phyloP scores from a whole-genome alignment of 495 filamentous ascomycete species.

The Neurospora sp. region DNA sequence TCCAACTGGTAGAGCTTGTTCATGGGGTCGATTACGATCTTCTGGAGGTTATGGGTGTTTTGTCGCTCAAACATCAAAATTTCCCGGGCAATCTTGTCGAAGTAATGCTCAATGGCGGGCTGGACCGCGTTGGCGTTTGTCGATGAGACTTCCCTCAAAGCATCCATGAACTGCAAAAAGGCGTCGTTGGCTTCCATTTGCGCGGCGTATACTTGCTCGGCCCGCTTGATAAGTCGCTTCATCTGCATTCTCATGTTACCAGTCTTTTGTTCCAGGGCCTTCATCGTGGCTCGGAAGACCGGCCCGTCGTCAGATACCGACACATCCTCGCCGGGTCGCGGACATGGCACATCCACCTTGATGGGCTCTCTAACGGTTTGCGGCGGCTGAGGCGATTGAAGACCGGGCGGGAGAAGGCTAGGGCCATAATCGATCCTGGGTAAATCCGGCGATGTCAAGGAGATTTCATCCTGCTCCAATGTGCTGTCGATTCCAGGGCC shows the following conservation, averaged over 20 bases:
- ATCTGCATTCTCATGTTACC: conserved; percentile 87
- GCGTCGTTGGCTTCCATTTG: conserved; percentile 80
- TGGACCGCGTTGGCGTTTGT: conserved; percentile 93
- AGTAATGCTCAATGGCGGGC: conserved; percentile 94
- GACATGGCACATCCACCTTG: conserved; percentile 81
- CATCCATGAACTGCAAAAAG: conserved; percentile 72
- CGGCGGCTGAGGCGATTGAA: conserved; percentile 27
- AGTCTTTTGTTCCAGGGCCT: conserved; percentile 91
- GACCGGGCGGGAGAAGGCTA: conserved; percentile 27
- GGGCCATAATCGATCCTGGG: conserved; percentile 33
- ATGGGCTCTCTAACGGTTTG: conserved; percentile 41
- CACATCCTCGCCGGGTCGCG: conserved; percentile 79
- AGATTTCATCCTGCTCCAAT: conserved; percentile 49
- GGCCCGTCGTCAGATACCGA: conserved; percentile 85
- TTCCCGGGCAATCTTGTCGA: conserved; percentile 89
- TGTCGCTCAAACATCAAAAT: conserved; percentile 79
- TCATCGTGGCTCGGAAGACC: conserved; percentile 93
- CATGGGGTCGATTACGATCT: conserved; percentile 87
- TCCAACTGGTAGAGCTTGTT: conserved; percentile 85
- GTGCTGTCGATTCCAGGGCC: conserved; percentile 63
- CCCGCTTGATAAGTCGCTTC: conserved; percentile 90
- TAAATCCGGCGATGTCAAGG: conserved; percentile 47
- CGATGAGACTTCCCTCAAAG: conserved; percentile 74
- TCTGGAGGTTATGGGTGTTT: conserved; percentile 77
- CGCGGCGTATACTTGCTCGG: conserved; percentile 72